A percentile compares a stretch with the other conserved stretches of the same genome.
Evolutionary conservation across 1,284 basidiomycete genomes (phyloP).

Genomic region (Apiotrichum porosum): DNA sequence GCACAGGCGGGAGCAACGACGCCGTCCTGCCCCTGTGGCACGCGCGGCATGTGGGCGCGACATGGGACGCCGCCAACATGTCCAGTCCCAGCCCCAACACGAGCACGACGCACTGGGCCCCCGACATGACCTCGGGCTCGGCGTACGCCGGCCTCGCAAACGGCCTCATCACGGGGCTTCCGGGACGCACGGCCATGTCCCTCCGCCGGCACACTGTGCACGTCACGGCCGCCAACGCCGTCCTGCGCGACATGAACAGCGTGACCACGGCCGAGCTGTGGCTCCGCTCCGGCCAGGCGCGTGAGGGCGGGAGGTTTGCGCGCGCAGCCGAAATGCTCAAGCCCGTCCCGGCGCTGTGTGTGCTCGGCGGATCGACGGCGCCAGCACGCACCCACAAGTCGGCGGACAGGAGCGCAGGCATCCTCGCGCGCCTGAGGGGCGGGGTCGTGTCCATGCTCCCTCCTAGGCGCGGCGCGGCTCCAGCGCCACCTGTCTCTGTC

Average conservation of each 20-base stretch:
- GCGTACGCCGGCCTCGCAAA: constrained; percentile 8
- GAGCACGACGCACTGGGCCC: too few species aligned
- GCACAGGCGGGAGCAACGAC: neutral
- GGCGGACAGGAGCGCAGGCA: neutral
- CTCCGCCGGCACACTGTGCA: constrained; percentile 28
- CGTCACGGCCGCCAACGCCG: constrained; percentile 5
- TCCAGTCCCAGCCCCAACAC: too few species aligned
- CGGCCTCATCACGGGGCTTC: neutral
- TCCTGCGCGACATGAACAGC: constrained; percentile 14
- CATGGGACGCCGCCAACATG: too few species aligned
- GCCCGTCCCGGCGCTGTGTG: constrained; percentile 31
- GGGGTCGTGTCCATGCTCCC: constrained; percentile 31
- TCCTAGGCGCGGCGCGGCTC: too few species aligned
- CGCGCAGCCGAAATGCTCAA: constrained; percentile 37
- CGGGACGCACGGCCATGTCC: neutral
- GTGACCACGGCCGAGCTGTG: constrained; percentile 26
- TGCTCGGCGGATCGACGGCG: constrained; percentile 1
- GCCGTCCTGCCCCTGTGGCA: neutral
- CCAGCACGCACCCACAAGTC: too few species aligned
- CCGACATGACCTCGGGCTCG: too few species aligned
- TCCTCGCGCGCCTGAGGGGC: constrained; percentile 15
- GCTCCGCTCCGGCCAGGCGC: constrained; percentile 32
- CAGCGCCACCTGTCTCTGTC: too few species aligned
- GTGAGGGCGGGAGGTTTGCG: constrained; percentile 17
- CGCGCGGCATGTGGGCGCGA: too few species aligned